Evolutionary conservation across 2,329 filamentous ascomycete species (phyloP).

Genomic region (Aspergillus fijiensis): DNA sequence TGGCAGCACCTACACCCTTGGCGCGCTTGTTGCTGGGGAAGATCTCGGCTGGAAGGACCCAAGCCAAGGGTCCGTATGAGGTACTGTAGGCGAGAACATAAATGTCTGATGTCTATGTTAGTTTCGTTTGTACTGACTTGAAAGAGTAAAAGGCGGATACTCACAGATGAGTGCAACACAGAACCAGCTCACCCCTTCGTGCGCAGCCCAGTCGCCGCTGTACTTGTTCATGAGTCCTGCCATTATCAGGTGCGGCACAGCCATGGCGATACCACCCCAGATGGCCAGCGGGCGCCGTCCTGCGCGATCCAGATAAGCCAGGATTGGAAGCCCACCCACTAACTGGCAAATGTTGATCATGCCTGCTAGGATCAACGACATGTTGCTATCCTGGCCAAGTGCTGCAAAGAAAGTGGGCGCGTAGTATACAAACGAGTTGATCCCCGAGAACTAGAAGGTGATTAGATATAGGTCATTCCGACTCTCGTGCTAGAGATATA

Average conservation of each 20-base stretch:
- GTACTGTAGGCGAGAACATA: too few species aligned
- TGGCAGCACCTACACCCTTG: slow-evolving; percentile 39
- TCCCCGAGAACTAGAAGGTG: too few species aligned
- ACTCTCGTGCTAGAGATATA: too few species aligned
- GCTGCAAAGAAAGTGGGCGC: slow-evolving; percentile 48
- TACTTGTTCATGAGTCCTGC: slow-evolving; percentile 24
- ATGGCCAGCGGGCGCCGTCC: slow-evolving; percentile 33
- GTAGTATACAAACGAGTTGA: slow-evolving; percentile 42
- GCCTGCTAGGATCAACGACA: slow-evolving; percentile 33
- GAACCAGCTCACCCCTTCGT: slow-evolving; percentile 25
- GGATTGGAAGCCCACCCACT: slow-evolving; percentile 27
- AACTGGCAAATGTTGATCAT: slow-evolving; percentile 40
- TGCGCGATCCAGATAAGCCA: slow-evolving; percentile 34
- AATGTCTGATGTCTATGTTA: too few species aligned
- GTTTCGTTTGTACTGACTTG: too few species aligned
- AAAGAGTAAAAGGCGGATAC: background rate
- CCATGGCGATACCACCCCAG: slow-evolving; percentile 32
- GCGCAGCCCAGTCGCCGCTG: slow-evolving; percentile 22
- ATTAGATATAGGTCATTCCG: too few species aligned
- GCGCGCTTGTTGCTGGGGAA: slow-evolving; percentile 38
- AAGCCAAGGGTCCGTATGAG: too few species aligned
- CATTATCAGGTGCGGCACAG: slow-evolving; percentile 32
- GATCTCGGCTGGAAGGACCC: slow-evolving; percentile 24
- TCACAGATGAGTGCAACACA: slow-evolving; percentile 20
- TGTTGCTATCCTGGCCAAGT: slow-evolving; percentile 34